Conservation (phyloP, 2,329 filamentous ascomycete species). For the Talaromyces verruculosus region DNA sequence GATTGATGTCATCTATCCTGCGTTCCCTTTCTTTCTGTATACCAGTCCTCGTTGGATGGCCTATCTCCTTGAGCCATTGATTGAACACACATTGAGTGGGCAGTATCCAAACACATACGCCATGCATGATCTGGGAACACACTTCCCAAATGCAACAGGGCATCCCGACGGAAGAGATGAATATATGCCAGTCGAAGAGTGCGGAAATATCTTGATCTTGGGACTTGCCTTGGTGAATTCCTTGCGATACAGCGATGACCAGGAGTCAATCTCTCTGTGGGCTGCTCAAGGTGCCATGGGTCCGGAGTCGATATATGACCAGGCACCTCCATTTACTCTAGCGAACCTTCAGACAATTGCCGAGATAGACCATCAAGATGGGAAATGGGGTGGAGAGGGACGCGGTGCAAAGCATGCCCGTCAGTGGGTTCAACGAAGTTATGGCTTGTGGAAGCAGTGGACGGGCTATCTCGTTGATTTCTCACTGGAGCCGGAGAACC, state of each 20-base stretch:
- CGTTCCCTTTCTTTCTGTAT: constrained; percentile 83
- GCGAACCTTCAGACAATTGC: constrained; percentile 49
- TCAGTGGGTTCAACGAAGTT: constrained; percentile 68
- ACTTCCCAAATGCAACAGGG: constrained; percentile 57
- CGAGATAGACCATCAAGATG: constrained; percentile 60
- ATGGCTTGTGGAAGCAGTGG: constrained; percentile 73
- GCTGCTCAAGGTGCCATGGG: constrained; percentile 43
- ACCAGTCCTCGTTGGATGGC: constrained; percentile 79
- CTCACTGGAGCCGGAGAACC: constrained; percentile 70
- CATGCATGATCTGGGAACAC: constrained; percentile 55
- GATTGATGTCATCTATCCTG: constrained; percentile 82
- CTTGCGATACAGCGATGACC: constrained; percentile 61
- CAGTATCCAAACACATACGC: constrained; percentile 72
- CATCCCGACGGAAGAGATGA: constrained; percentile 56
- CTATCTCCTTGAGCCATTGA: constrained; percentile 74
- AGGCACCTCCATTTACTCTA: constrained; percentile 49
- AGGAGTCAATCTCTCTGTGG: constrained; percentile 59
- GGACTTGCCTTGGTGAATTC: constrained; percentile 74
- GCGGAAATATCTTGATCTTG: constrained; percentile 77
- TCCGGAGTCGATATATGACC: constrained; percentile 28
- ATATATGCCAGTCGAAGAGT: constrained; percentile 60
- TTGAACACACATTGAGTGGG: constrained; percentile 78
- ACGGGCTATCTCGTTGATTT: constrained; percentile 75
- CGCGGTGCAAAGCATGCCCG: constrained; percentile 58
- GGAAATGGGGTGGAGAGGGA: constrained; percentile 57